These are phyloP conservation scores for Colletotrichum orbiculare DNA, from an alignment of 2,329 filamentous ascomycete genomes.

Conservation along the genomic window DNA sequence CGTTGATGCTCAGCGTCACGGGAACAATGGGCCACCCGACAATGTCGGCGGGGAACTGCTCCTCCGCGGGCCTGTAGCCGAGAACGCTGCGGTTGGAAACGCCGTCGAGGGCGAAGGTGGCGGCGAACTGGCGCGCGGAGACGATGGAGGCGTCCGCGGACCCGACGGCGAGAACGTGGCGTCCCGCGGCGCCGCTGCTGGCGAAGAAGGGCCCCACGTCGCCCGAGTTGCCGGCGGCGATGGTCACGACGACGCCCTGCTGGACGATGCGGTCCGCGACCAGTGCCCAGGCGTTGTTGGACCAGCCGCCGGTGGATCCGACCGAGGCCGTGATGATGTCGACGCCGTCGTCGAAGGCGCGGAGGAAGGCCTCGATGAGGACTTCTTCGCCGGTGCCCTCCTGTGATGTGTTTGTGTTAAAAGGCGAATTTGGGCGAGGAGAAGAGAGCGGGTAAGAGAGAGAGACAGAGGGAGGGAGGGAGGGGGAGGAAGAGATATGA, in stretches of 20 bases:
- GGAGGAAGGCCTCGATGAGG: conserved; percentile 35
- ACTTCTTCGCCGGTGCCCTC: conserved; percentile 31
- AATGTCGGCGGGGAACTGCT: conserved; percentile 39
- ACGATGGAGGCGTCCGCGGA: conserved; percentile 32
- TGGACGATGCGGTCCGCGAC: conserved; percentile 54
- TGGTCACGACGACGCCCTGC: conserved; percentile 42
- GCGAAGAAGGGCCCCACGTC: conserved; percentile 40
- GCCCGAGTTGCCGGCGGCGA: conserved; percentile 34
- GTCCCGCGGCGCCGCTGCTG: conserved; percentile 41
- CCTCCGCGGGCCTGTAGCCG: conserved; percentile 40
- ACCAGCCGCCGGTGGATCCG: conserved; percentile 41
- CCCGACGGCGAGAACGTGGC: conserved; percentile 41
- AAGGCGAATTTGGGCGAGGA: background rate
- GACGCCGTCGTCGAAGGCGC: conserved; percentile 34
- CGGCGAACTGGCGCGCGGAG: conserved; percentile 35
- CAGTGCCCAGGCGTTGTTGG: conserved; percentile 54
- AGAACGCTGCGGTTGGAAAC: conserved; percentile 40
- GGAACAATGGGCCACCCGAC: conserved; percentile 42
- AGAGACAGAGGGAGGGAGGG: too few relatives aligned
- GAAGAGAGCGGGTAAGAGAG: too few relatives aligned
- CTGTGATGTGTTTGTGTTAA: background rate
- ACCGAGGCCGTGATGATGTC: conserved; percentile 36
- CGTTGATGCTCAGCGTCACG: conserved; percentile 40
- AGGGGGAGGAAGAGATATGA: too few relatives aligned
- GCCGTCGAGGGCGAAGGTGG: conserved; percentile 39